A percentile compares a stretch with the other conserved stretches of the same genome.
phyloP scores from a whole-genome alignment of 768 basidiomycete species.

The Boletus sensibilis region DNA sequence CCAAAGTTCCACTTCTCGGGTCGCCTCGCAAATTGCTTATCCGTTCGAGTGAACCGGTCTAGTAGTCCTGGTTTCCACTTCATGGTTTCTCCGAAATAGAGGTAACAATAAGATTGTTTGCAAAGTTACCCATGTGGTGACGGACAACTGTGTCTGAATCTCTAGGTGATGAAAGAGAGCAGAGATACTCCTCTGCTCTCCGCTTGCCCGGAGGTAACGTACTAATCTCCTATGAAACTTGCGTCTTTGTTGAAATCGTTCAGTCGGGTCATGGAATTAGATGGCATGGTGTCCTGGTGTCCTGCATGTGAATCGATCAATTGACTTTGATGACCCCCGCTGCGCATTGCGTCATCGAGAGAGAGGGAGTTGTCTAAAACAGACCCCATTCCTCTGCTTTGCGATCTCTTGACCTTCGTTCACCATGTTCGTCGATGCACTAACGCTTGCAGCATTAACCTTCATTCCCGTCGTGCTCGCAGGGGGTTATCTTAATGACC shows the following conservation, averaged over 20 bases:
- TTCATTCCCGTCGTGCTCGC: conserved; percentile 30
- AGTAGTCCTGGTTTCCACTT: background rate
- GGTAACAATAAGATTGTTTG: background rate
- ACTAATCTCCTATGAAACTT: background rate
- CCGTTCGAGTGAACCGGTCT: background rate
- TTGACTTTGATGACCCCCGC: background rate
- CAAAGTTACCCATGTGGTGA: background rate
- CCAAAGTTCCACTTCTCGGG: background rate
- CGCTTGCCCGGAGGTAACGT: background rate
- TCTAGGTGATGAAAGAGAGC: background rate
- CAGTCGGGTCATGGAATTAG: background rate
- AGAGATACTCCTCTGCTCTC: background rate
- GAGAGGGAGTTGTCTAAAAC: background rate
- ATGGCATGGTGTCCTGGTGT: background rate
- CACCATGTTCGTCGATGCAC: conserved; percentile 20
- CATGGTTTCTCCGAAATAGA: background rate
- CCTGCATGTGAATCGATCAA: background rate
- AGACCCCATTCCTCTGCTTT: background rate
- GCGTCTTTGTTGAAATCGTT: background rate
- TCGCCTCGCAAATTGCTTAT: background rate
- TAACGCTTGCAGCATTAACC: conserved; percentile 16
- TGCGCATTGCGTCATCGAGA: conserved; percentile 33
- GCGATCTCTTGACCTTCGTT: background rate
- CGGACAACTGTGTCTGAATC: background rate
- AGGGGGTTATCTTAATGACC: conserved; percentile 32